Base-by-base conservation (phyloP, 441 rosid genomes). In the Viola pubescens region DNA sequence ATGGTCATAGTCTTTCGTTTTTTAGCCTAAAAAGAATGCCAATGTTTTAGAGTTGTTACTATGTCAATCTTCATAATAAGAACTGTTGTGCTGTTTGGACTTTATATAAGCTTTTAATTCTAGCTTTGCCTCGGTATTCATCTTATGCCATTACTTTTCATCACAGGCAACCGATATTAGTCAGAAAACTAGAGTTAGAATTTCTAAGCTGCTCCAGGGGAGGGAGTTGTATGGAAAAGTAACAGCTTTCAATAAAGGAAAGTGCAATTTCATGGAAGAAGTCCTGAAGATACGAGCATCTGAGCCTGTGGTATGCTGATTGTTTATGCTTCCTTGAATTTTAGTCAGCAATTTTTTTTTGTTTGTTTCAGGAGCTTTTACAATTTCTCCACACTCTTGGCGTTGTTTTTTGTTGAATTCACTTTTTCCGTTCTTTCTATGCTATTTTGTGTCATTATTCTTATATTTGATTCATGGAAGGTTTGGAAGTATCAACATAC, bases 191-290 rank as follows among this genome's bases (percentile, higher is more conserved):
- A 60, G 71, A 45, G 64, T 62, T 54, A 73, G 62, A 71, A 71
- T 77, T 44, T 56, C 74, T 48, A 66, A 63, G 66, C 85, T 88
- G 52, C 74, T 88, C 56, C 72, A 70, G 66, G 70, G 65, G 7
- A 77, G 94, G 70, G 89, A 84, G 78, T 70, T 88, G 62, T 72
- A 72, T 62, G 84, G 94, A 45, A 78, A 71, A 60, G 37, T 66
- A 52, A 63, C 80, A 48, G 14, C 70, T 55, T 55, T 69, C 50
- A 59, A 52, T 52, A 77, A 70, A 56, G 66, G 76, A 66, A 78
- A 68, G 66, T 68, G 70, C 59, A 75, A 68, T 60, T 82, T 86
- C 71, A 59, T 69, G 68, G 83, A 84, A 54, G 94, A 88, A 77
- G 67, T 79, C 37, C 75, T 71, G 40, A 82, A 82, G 68, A 65